Conservation (phyloP, 345 rosid species). For the Abelmoschus esculentus region DNA sequence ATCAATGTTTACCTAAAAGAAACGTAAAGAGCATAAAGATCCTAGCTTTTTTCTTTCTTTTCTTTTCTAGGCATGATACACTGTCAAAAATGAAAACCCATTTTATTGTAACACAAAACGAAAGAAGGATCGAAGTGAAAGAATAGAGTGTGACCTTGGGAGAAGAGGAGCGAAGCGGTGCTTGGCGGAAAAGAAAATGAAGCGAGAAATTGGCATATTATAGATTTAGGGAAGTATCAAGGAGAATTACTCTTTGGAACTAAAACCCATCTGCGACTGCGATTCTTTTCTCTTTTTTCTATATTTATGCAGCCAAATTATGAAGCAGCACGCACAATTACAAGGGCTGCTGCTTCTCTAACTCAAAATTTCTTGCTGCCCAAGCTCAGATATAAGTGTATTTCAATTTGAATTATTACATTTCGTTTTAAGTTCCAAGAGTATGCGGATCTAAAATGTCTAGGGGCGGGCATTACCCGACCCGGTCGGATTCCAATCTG, state of each 20-base stretch:
- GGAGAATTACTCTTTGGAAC: neutral
- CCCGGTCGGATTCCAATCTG: too few species aligned
- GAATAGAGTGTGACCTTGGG: constrained; percentile 27
- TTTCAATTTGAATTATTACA: too few species aligned
- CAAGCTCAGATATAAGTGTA: neutral
- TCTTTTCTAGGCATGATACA: neutral
- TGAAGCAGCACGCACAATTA: neutral
- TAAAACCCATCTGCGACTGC: constrained; percentile 1
- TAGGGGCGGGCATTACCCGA: too few species aligned
- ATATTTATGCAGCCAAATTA: neutral
- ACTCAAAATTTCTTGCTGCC: constrained; percentile 1
- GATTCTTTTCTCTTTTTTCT: neutral
- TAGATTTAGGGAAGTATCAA: neutral
- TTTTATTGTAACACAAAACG: neutral
- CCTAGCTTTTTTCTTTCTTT: neutral
- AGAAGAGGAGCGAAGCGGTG: constrained; percentile 24
- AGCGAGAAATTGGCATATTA: constrained; percentile 33
- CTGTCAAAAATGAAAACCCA: neutral
- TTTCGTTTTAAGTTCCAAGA: too few species aligned
- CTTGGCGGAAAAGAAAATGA: constrained; percentile 33
- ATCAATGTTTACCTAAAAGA: neutral
- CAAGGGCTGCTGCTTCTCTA: neutral
- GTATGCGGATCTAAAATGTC: too few species aligned
- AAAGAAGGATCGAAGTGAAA: constrained; percentile 2
- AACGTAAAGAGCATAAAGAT: neutral